A percentile compares a stretch with the other conserved stretches of the same genome.
Evolutionary conservation across 768 basidiomycete species (phyloP).

Genomic region (Galerina marginata): DNA sequence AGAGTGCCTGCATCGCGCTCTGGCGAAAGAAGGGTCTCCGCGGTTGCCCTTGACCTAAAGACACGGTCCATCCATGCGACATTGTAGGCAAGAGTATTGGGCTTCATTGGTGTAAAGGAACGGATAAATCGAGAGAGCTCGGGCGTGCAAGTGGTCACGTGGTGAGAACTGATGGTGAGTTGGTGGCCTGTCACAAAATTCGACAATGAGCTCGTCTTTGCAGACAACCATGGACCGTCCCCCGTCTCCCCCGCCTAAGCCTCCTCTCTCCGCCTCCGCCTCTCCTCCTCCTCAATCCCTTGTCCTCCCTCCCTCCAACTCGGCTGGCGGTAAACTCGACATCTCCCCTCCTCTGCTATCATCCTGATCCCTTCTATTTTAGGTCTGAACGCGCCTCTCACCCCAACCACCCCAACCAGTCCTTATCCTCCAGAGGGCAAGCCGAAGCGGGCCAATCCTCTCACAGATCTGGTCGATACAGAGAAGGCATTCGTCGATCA

Average conservation of each 20-base stretch:
- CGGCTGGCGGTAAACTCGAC: conserved; percentile 21
- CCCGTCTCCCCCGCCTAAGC: conserved; percentile 13
- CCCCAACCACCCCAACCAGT: conserved; percentile 40
- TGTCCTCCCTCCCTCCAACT: conserved; percentile 11
- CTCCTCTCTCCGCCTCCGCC: too few relatives aligned
- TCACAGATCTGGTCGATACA: conserved; percentile 91
- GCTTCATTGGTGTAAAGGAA: background rate
- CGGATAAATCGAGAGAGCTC: background rate
- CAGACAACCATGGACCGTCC: conserved; percentile 13
- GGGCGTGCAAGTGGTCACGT: conserved; percentile 21
- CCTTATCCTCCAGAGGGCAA: conserved; percentile 46
- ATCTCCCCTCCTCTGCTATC: background rate
- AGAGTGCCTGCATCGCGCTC: conserved; percentile 58
- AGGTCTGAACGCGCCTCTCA: conserved; percentile 33
- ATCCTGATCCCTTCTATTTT: conserved; percentile 18
- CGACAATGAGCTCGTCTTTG: background rate
- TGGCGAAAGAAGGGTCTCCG: conserved; percentile 56
- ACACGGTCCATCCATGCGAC: conserved; percentile 44
- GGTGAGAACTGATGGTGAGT: conserved; percentile 20
- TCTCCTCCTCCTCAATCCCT: conserved; percentile 11
- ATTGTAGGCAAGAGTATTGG: conserved; percentile 32
- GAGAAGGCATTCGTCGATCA: conserved; percentile 93
- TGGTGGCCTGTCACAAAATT: conserved; percentile 13
- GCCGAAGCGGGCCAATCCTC: conserved; percentile 70
- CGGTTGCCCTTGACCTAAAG: conserved; percentile 45